Base-by-base conservation (phyloP, 1,139 yeast genomes). In the Candida sp. region DNA sequence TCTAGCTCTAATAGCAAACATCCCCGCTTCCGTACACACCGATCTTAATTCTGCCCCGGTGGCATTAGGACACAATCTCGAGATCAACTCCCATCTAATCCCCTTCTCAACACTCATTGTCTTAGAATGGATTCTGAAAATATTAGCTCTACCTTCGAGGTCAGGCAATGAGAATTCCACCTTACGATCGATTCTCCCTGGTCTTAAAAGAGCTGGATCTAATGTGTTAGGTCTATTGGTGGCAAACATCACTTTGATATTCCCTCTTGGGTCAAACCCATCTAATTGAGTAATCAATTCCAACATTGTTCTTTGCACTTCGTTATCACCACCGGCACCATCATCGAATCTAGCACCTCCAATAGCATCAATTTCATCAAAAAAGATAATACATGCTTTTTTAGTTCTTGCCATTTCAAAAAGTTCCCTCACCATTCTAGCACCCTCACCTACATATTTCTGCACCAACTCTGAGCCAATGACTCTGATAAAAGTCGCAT, bases 261-360 rank as follows among this genome's bases (percentile, higher is more conserved):
- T 93, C 59, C 98, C 98, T 68, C 98, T 84, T 48, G 99, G 96
- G 60, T 93, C 99, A 65, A 93, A 93, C 45, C 99, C 99, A 67
- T 93, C 99, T 58, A 93, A 76, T 66, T 93, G 99, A 35, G 98
- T 90, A 61, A 93, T 91, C 58, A 93, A 81, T 67, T 93, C 99
- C 81, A 93, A 80, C 99, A 93, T 93, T 44, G 99, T 93, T 74
- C 99, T 82, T 70, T 93, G 99, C 44, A 93, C 99, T 73, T 93
- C 99, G 63, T 91, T 93, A 67, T 93, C 99, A 57, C 99, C 99
- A 55, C 99, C 99, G 19, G 98, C 99, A 55, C 98, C 98, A 64
- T 93, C 99, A 64, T 93, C 99, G 63, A 93, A 93, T 66, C 99
- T 84, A 6, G 98, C 98, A 25, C 98, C 98, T 52, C 99, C 99